phyloP scores from a whole-genome alignment of 352 stramenopile species.

The Pythium phragmiticola region DNA sequence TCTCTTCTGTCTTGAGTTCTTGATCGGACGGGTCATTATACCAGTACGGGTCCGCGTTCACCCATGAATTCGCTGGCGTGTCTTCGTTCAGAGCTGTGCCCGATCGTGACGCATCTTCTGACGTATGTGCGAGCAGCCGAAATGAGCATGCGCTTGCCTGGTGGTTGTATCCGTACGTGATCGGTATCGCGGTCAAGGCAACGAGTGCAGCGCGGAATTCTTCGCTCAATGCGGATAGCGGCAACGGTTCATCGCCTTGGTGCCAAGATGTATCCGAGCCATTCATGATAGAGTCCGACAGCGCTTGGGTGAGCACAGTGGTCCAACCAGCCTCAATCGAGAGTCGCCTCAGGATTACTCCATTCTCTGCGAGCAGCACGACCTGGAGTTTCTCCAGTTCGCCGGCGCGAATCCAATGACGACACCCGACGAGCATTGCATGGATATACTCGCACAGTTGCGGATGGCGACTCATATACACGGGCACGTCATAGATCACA shows the following conservation, averaged over 20 bases:
- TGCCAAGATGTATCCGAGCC: slow-evolving; percentile 11
- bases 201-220: slow-evolving; percentile 61
- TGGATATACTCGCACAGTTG: slow-evolving; percentile 77
- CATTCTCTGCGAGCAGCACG: slow-evolving; percentile 51
- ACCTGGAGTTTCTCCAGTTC: slow-evolving; percentile 72
- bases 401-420: slow-evolving; percentile 49
- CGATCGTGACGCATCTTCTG: slow-evolving; percentile 40
- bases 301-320: slow-evolving; percentile 3
- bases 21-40: slow-evolving; percentile 24
- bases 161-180: slow-evolving; percentile 11
- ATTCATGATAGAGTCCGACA: background rate
- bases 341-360: slow-evolving; percentile 42
- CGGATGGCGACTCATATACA: slow-evolving; percentile 76
- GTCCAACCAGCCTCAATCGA: slow-evolving; percentile 55
- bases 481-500: slow-evolving; percentile 71
- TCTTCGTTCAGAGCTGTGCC: slow-evolving; percentile 41
- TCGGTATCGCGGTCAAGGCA: slow-evolving; percentile 40
- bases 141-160: slow-evolving; percentile 39
- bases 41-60: slow-evolving; percentile 62
- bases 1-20: slow-evolving; percentile 22
- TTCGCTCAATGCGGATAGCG: slow-evolving; percentile 57
- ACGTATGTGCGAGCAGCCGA: slow-evolving; percentile 63
- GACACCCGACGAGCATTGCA: slow-evolving; percentile 66
- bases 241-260: slow-evolving; percentile 31
- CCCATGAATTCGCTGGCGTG: slow-evolving; percentile 59